phyloP scores from a whole-genome alignment of 2,329 filamentous ascomycete species.

The Penicillium sp. region DNA sequence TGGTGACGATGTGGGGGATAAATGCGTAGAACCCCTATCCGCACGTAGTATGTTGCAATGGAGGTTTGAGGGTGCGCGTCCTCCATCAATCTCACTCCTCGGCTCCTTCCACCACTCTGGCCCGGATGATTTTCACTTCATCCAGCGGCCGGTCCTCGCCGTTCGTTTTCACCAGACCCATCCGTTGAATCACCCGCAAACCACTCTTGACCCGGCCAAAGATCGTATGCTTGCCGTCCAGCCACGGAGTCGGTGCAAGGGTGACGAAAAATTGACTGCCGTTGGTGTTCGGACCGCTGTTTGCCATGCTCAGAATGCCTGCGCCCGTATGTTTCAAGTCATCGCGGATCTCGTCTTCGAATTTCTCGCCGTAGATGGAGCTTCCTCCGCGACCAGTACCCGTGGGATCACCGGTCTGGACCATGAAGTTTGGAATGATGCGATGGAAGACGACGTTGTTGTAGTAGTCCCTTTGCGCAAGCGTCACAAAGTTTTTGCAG shows the following conservation, averaged over 20 bases:
- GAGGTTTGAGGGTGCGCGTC: background rate
- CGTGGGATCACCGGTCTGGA: slow-evolving; percentile 90
- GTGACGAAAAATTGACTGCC: slow-evolving; percentile 96
- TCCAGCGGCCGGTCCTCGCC: slow-evolving; percentile 76
- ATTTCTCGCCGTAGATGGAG: slow-evolving; percentile 89
- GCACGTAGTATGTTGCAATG: background rate
- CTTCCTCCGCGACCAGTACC: slow-evolving; percentile 85
- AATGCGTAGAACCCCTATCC: background rate
- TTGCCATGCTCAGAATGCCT: slow-evolving; percentile 94
- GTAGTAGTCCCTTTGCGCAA: slow-evolving; percentile 83
- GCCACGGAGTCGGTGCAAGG: slow-evolving; percentile 87
- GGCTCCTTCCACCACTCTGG: slow-evolving; percentile 61
- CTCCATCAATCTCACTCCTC: slow-evolving; percentile 33
- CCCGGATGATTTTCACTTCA: slow-evolving; percentile 74
- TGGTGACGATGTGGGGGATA: too few species aligned
- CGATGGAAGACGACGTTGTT: slow-evolving; percentile 83
- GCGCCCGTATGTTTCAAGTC: slow-evolving; percentile 86
- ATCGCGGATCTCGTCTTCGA: slow-evolving; percentile 82
- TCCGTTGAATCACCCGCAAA: slow-evolving; percentile 76
- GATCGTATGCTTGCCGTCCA: slow-evolving; percentile 96
- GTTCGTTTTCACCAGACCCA: slow-evolving; percentile 84
- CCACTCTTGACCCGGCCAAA: slow-evolving; percentile 87
- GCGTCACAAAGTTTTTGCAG: slow-evolving; percentile 81
- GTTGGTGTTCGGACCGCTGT: slow-evolving; percentile 88
- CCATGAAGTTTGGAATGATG: slow-evolving; percentile 94